Base-by-base conservation (phyloP, 768 basidiomycete species). In the Tulasnella sp. region DNA sequence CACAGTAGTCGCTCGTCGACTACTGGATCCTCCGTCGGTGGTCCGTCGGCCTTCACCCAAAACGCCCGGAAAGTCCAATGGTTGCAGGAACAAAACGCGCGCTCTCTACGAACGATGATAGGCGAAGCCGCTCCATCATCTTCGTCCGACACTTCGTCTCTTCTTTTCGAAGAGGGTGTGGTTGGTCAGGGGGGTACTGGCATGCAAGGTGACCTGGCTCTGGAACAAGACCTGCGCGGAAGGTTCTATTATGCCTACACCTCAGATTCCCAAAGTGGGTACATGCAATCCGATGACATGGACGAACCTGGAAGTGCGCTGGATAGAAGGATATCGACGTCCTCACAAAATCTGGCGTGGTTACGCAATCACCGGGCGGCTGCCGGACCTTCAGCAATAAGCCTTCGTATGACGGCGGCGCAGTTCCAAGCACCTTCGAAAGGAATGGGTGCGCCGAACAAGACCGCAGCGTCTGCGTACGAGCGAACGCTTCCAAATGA, bases 31-130 rank as follows among this genome's bases (percentile, higher is more conserved):
- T 40, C 24, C 69, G 42, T 31, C 28, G 41, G 58, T 41, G 64
- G 54, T 20, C 64, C 64, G 22, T 79, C 78, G 14, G 28, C 78
- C 34, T 69, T 78, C 40, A 87, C 88, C n/a, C 89, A 89, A 8
- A 89, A 88, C 78, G 91, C 93, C 84, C 90, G 94, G 12, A 93
- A 94, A 0, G 91, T 90, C 9, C 90, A 92, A 40, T 97, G 96
- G 96, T 85, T 97, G 69, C 89, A 90, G 48, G 95, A 96, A 83
- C 96, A 97, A 85, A 93, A 91, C 75, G 89, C 90, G 44, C 90
- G 94, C 18, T 88, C 89, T 0, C 88, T 92, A 75, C 89, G 90
- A 72, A 89, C 89, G 28, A 90, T 90, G 87, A 86, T 93, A 9
- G 93, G 92, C 24, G 84, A 86, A 18, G 91, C 91, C 3, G 91